Evolutionary conservation across 2,329 filamentous ascomycete genomes (phyloP).

Genomic region (Neofusicoccum parvum): DNA sequence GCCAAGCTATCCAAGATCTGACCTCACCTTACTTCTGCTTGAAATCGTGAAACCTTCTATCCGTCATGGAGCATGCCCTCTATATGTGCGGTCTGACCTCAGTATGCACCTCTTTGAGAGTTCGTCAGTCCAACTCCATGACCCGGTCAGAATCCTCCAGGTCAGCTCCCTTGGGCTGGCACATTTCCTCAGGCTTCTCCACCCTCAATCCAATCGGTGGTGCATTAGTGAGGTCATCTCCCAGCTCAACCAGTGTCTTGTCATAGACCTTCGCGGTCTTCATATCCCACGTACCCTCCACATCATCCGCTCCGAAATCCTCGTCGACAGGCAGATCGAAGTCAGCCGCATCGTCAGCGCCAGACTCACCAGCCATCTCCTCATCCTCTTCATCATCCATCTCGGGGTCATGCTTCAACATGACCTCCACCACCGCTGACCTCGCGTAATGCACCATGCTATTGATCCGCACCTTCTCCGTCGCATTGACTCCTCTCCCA

Average conservation of each 20-base stretch:
- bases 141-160: background rate
- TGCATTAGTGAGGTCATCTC: conserved; percentile 47
- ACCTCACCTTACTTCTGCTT: too few species aligned
- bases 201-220: conserved; percentile 22
- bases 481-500: conserved; percentile 68
- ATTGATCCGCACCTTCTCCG: conserved; percentile 85
- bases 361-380: conserved; percentile 31
- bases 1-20: too few species aligned
- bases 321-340: conserved; percentile 24
- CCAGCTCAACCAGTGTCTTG: conserved; percentile 73
- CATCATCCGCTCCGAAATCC: conserved; percentile 34
- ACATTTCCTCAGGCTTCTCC: conserved; percentile 16
- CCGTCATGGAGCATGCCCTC: background rate
- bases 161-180: conserved; percentile 11
- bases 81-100: too few species aligned
- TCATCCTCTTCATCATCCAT: conserved; percentile 32
- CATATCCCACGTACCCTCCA: conserved; percentile 57
- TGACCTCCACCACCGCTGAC: conserved; percentile 67
- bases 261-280: conserved; percentile 78
- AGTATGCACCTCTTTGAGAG: too few species aligned
- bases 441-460: conserved; percentile 78
- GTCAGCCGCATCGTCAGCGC: background rate
- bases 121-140: conserved; percentile 1
- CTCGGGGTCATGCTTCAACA: conserved; percentile 56
- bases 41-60: too few species aligned